Evolutionary conservation across 768 basidiomycete species (phyloP).

Genomic region (Pisolithus marmoratus): DNA sequence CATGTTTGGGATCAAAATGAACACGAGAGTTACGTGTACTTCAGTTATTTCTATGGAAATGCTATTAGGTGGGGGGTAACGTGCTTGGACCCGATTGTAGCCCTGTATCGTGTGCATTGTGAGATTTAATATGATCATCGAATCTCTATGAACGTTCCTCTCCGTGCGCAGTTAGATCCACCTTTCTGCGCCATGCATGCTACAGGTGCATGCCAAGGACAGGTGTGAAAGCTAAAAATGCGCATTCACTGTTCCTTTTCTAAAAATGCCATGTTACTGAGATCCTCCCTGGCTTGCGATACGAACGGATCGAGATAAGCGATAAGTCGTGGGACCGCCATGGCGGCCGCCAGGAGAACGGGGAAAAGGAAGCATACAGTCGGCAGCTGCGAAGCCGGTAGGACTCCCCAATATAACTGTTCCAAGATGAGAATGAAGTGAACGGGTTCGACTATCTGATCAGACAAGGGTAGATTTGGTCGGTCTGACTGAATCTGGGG

Average conservation of each 20-base stretch:
- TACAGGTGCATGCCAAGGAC: slow-evolving; percentile 18
- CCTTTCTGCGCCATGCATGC: slow-evolving; percentile 13
- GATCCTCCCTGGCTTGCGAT: slow-evolving; percentile 22
- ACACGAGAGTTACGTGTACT: too few species aligned
- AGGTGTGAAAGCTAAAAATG: slow-evolving; percentile 5
- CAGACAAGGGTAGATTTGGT: slow-evolving; percentile 7
- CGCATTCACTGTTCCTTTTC: slow-evolving; percentile 16
- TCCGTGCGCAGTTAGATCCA: background rate
- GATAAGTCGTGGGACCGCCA: slow-evolving; percentile 11
- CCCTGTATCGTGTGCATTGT: too few species aligned
- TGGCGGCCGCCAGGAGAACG: slow-evolving; percentile 21
- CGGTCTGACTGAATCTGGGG: slow-evolving; percentile 22
- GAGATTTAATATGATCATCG: too few species aligned
- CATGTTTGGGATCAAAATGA: background rate
- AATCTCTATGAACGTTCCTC: background rate
- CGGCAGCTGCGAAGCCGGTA: slow-evolving; percentile 49
- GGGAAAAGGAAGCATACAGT: slow-evolving; percentile 24
- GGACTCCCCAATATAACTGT: slow-evolving; percentile 50
- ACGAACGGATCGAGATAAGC: slow-evolving; percentile 17
- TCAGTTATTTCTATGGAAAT: background rate
- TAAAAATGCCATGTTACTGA: background rate
- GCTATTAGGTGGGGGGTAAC: slow-evolving; percentile 2
- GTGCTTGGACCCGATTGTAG: slow-evolving; percentile 1
- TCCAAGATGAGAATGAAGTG: slow-evolving; percentile 53
- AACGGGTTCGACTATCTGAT: slow-evolving; percentile 22